These are phyloP conservation scores for Hymenoscyphus albidus DNA, from an alignment of 2,329 filamentous ascomycete species.

Conservation along the genomic window DNA sequence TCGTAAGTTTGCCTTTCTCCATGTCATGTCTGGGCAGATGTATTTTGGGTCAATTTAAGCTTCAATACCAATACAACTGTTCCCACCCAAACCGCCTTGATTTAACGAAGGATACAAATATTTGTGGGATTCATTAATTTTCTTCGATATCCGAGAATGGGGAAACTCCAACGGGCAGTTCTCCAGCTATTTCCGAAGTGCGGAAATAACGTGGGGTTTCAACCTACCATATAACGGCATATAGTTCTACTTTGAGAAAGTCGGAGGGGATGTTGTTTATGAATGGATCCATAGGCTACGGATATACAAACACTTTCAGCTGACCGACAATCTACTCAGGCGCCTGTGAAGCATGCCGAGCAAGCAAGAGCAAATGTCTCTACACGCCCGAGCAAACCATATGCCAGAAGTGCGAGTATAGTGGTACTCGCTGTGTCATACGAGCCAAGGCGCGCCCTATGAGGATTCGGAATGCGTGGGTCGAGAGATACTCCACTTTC, in stretches of 20 bases:
- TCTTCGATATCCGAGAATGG: background rate
- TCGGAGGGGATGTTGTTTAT: background rate
- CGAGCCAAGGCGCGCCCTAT: constrained; percentile 31
- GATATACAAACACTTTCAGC: background rate
- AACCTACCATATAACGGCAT: background rate
- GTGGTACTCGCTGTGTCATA: constrained; percentile 27
- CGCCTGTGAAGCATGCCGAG: constrained; percentile 33
- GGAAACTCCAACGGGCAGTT: background rate
- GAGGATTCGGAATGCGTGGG: constrained; percentile 24
- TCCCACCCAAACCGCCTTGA: background rate
- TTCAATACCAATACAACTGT: background rate
- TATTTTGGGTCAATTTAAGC: background rate
- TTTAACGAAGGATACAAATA: background rate
- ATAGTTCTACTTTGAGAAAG: background rate
- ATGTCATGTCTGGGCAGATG: background rate
- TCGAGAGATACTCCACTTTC: background rate
- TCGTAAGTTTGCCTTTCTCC: constrained; percentile 12
- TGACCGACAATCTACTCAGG: background rate
- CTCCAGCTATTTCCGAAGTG: background rate
- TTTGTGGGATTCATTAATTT: background rate
- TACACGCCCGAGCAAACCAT: constrained; percentile 20
- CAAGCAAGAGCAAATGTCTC: constrained; percentile 31
- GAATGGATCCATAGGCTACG: background rate
- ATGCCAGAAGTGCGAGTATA: constrained; percentile 31
- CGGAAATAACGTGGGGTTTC: background rate